Evolutionary conservation across 441 rosid species (phyloP), one percentile per base, ranked within the genome.

Genomic region (Brassica hybrid): DNA sequence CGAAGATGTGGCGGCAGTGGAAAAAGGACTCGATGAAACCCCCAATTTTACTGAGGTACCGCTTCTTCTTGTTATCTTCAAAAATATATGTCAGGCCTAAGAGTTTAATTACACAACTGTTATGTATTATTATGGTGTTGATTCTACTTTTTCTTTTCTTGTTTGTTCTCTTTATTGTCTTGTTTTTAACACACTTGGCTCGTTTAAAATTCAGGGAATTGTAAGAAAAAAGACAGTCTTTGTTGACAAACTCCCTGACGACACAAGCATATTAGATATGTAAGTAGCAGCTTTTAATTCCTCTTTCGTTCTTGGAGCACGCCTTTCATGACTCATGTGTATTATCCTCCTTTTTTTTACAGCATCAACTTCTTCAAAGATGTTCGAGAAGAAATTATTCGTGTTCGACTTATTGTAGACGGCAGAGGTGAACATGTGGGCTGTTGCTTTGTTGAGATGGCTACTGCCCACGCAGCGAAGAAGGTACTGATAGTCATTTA

Each of bases 391-490:
- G 7, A n/a, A 27, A 16, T 62, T 62, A 2, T 62, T 62, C 10
- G 21, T 62, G 23, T 62, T 62, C 67, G 67, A 62, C 7, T 62
- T 32, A 32, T 14, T 62, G 45, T 62, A 62, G 13, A 62, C 45
- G 3, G 11, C 21, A 1, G 19, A 43, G 45, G 67, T 8, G 10
- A 62, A 21, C 21, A 27, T 30, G 45, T 62, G 21, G 67, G 67
- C 7, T 62, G 19, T 62, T 34, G 67, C 67, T 62, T 32, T 62
- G 45, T 62, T 32, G 67, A 62, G 67, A 30, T 62, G 38, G 67
- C 23, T 62, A 30, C 43, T 62, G 43, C 43, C 32, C 14, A 62
- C 43, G 13, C 17, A 30, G 45, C 66, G 5, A 32, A 62, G 21
- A n/a, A 14, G 66, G 66, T 14, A 50, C 56, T 50, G 56, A 50